These are phyloP conservation scores for Quambalaria eucalypti DNA, from an alignment of 1,284 basidiomycete genomes.

Conservation along the genomic window DNA sequence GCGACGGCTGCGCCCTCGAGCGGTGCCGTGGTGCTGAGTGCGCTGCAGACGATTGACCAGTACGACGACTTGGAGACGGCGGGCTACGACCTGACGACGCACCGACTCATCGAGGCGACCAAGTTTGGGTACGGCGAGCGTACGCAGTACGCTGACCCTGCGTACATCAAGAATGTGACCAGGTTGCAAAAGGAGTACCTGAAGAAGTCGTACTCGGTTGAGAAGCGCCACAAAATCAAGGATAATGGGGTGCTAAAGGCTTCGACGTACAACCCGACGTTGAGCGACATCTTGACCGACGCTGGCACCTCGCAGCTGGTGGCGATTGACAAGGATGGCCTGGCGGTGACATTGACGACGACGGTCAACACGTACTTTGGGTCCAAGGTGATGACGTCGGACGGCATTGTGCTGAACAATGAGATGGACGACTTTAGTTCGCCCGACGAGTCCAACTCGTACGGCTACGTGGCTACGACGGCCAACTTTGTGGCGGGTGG, in stretches of 20 bases:
- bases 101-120: conserved; percentile 48
- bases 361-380: conserved; percentile 50
- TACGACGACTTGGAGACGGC: conserved; percentile 19
- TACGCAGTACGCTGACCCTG: conserved; percentile 48
- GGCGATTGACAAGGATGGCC: conserved; percentile 46
- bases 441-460: conserved; percentile 46
- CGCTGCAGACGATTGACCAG: conserved; percentile 38
- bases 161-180: conserved; percentile 48
- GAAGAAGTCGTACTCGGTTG: conserved; percentile 25
- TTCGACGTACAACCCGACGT: conserved; percentile 42
- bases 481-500: conserved; percentile 48
- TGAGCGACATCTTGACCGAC: conserved; percentile 41
- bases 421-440: conserved; percentile 49
- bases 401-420: conserved; percentile 40
- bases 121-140: conserved; percentile 48
- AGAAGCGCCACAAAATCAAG: conserved; percentile 40
- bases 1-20: conserved; percentile 41
- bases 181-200: conserved; percentile 45
- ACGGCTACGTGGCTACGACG: conserved; percentile 39
- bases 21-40: conserved; percentile 42
- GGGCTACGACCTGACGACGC: conserved; percentile 37
- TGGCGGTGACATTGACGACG: conserved; percentile 49
- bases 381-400: conserved; percentile 20
- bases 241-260: conserved; percentile 29
- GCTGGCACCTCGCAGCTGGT: conserved; percentile 49